Evolutionary conservation across 2,329 filamentous ascomycete species (phyloP).

Genomic region (Beauveria sp.): DNA sequence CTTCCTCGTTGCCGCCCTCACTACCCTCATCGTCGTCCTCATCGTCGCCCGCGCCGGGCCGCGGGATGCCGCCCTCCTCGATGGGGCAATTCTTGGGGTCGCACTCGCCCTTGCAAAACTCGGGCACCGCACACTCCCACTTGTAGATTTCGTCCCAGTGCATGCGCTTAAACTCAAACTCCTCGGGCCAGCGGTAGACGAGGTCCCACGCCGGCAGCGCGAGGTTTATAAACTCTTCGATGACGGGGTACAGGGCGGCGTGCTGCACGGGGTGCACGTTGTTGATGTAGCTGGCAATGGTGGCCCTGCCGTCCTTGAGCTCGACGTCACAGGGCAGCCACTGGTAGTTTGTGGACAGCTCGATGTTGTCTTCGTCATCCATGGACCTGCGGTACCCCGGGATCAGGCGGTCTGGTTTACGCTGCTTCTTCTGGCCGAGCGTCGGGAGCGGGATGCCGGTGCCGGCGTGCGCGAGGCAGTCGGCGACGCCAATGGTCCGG

Average conservation of each 20-base stretch:
- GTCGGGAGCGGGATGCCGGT: conserved; percentile 23
- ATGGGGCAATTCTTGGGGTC: conserved; percentile 16
- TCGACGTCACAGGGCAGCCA: conserved; percentile 44
- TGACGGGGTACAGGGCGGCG: conserved; percentile 28
- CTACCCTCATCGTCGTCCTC: neutral
- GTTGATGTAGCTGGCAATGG: conserved; percentile 45
- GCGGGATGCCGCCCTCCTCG: conserved; percentile 14
- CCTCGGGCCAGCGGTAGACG: conserved; percentile 24
- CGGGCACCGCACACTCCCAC: neutral
- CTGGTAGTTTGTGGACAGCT: conserved; percentile 27
- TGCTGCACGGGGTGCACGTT: conserved; percentile 41
- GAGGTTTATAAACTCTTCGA: conserved; percentile 34
- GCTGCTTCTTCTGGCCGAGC: neutral
- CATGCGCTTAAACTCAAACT: conserved; percentile 24
- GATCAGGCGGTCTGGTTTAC: too few species aligned
- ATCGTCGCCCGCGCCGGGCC: neutral
- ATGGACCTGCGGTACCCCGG: too few species aligned
- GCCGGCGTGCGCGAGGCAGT: conserved; percentile 28
- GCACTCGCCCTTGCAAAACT: conserved; percentile 13
- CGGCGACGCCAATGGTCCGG: conserved; percentile 27
- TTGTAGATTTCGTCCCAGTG: neutral
- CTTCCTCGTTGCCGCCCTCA: conserved; percentile 10
- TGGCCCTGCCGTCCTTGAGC: conserved; percentile 28
- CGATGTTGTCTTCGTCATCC: neutral
- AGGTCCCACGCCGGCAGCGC: conserved; percentile 39